Conservation (phyloP, 768 basidiomycete species). For the Pleurotus giganteus region DNA sequence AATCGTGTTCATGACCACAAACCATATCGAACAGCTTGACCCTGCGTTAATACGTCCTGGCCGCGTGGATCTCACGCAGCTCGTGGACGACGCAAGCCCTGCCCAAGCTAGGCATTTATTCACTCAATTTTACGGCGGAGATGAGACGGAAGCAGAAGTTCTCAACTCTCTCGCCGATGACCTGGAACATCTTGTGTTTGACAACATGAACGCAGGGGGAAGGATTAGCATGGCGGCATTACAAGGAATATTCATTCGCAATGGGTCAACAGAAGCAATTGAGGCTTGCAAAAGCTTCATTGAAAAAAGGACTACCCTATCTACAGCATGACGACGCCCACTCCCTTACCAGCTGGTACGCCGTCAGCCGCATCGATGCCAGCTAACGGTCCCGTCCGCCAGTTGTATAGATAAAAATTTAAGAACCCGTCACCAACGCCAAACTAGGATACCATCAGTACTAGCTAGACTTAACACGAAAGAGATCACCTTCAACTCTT, state of each 20-base stretch:
- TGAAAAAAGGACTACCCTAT: conserved; percentile 20
- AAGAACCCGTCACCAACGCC: conserved; percentile 90
- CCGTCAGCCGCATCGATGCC: conserved; percentile 58
- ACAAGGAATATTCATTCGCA: conserved; percentile 92
- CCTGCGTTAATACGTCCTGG: conserved; percentile 95
- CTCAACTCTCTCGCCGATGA: conserved; percentile 44
- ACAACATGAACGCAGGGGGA: conserved; percentile 49
- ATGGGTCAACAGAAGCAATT: conserved; percentile 55
- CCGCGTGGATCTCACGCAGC: conserved; percentile 82
- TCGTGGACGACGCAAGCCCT: conserved; percentile 85
- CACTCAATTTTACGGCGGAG: conserved; percentile 75
- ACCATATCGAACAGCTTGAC: conserved; percentile 86
- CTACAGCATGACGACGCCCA: conserved; percentile 93
- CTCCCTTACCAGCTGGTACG: conserved; percentile 66
- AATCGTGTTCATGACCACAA: conserved; percentile 99
- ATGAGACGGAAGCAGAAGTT: conserved; percentile 29
- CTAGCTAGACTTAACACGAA: neutral
- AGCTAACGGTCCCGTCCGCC: conserved; percentile 79
- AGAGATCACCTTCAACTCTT: conserved; percentile 72
- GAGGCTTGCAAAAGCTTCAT: conserved; percentile 42
- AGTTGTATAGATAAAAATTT: conserved; percentile 94
- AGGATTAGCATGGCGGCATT: conserved; percentile 93
- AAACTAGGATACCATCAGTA: conserved; percentile 52
- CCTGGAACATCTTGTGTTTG: conserved; percentile 53
- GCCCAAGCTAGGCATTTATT: conserved; percentile 78